phyloP scores from a whole-genome alignment of 257 asterid genomes.

The Ophiorrhiza pumila region DNA sequence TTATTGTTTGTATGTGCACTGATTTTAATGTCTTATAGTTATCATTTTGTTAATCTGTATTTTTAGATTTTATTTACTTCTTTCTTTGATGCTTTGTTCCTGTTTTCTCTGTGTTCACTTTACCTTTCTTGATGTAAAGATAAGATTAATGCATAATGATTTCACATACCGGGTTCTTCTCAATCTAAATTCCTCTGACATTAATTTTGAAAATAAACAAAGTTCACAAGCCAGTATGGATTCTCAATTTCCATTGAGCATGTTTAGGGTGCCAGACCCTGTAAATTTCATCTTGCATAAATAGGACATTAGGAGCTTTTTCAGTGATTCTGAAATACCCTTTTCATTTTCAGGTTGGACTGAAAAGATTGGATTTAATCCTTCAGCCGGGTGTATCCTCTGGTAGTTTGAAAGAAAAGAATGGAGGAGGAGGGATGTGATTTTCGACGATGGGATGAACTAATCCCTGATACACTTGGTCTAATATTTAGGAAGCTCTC shows the following conservation, averaged over 20 bases:
- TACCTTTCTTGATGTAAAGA: not conserved
- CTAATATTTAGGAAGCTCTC: constrained; percentile 72
- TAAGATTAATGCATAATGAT: not conserved
- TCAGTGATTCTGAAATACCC: not conserved
- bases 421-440: constrained; percentile 61
- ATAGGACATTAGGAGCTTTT: no score
- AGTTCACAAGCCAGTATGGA: not conserved
- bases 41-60: not conserved
- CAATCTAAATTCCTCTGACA: not conserved
- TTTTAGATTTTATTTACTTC: not conserved
- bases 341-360: constrained; percentile 6
- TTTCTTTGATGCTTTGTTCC: not conserved
- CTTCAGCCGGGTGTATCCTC: not conserved
- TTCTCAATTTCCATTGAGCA: not conserved
- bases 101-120: not conserved
- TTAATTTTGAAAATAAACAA: not conserved
- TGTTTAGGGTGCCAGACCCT: not conserved
- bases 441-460: constrained; percentile 64
- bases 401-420: not conserved
- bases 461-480: constrained; percentile 84
- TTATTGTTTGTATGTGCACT: not conserved
- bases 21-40: not conserved
- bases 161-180: not conserved
- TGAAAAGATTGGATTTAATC: not conserved
- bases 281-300: not conserved